A percentile compares a stretch with the other conserved stretches of the same genome.
Conservation (phyloP, 768 basidiomycete genomes). For the Mycena pura region DNA sequence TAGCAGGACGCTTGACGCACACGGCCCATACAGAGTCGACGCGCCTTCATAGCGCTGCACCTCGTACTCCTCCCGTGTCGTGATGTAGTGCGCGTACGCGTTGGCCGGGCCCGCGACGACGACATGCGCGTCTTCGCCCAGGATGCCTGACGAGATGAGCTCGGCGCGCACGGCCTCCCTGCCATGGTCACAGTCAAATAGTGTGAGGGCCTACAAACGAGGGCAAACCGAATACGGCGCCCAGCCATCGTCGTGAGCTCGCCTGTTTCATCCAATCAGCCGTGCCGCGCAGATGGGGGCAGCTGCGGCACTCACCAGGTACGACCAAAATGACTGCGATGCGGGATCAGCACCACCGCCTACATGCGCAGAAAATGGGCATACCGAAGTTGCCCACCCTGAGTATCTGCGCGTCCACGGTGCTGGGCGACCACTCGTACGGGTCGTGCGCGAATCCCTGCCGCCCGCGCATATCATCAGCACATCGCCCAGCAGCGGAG, state of each 20-base stretch:
- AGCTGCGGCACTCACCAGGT: too few relatives aligned
- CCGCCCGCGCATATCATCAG: too few relatives aligned
- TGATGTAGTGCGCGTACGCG: constrained; percentile 79
- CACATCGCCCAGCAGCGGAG: constrained; percentile 20
- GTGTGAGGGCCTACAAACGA: constrained; percentile 28
- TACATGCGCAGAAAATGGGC: constrained; percentile 28
- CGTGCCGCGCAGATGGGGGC: too few relatives aligned
- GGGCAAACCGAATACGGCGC: constrained; percentile 67
- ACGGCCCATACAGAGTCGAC: constrained; percentile 73
- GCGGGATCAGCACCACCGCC: background rate
- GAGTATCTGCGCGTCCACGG: constrained; percentile 66
- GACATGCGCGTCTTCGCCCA: constrained; percentile 72
- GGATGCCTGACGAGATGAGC: constrained; percentile 66
- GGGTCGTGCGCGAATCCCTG: constrained; percentile 72
- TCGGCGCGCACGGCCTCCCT: constrained; percentile 72
- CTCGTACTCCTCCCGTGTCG: constrained; percentile 80
- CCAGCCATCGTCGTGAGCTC: constrained; percentile 87
- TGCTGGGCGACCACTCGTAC: constrained; percentile 77
- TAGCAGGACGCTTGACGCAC: constrained; percentile 53
- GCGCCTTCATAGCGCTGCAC: constrained; percentile 81
- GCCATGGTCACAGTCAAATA: constrained; percentile 5
- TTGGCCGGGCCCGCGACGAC: too few relatives aligned
- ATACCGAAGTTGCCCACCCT: constrained; percentile 72
- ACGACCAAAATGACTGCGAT: constrained; percentile 70
- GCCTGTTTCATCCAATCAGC: too few relatives aligned